Percentiles rank a stretch among this genome's conserved stretches.
Conservation (phyloP, 2,329 filamentous ascomycete species). For the Colletotrichum sp. region DNA sequence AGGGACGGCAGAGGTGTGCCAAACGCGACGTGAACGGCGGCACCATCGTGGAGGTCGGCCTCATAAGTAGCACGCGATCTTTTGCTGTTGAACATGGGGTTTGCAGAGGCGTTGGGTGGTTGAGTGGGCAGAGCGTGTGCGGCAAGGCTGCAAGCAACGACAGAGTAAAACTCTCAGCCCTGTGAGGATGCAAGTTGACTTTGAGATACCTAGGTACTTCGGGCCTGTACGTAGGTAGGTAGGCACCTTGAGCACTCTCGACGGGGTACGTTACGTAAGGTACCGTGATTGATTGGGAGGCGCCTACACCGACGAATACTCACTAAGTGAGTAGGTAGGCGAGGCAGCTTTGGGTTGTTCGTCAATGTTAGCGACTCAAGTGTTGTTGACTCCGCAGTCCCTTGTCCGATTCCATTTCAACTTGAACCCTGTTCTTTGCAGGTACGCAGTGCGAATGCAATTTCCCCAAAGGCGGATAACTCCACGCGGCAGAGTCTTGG, state of each 20-base stretch:
- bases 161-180: neutral
- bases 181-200: neutral
- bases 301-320: neutral
- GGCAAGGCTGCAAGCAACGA: neutral
- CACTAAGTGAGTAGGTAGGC: neutral
- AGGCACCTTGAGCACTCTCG: neutral
- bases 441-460: neutral
- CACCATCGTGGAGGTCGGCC: conserved; percentile 69
- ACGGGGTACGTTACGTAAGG: neutral
- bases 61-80: conserved; percentile 81
- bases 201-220: neutral
- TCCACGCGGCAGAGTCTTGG: neutral
- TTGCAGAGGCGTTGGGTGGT: neutral
- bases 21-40: conserved; percentile 78
- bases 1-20: conserved; percentile 84
- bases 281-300: neutral
- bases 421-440: neutral
- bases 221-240: neutral
- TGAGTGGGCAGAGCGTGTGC: neutral
- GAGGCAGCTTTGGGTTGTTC: neutral
- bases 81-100: conserved; percentile 52
- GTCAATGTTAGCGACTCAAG: neutral
- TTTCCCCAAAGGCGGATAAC: neutral
- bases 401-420: no score
- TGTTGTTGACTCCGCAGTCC: neutral